Conservation (phyloP, 2,329 filamentous ascomycete species). For the Kalaharituber pfeilii region DNA sequence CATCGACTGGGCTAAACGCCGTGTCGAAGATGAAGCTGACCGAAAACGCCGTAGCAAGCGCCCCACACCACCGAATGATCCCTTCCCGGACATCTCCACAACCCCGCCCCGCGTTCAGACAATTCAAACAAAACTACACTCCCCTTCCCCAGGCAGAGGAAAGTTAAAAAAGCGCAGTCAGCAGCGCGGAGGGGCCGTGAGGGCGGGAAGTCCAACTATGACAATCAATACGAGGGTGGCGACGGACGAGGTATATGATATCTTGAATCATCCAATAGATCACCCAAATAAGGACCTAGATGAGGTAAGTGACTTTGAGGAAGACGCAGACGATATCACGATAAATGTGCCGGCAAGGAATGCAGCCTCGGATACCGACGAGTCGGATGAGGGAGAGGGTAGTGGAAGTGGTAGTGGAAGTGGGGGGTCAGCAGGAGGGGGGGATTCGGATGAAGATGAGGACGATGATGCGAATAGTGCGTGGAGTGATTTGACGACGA, state of each 20-base stretch:
- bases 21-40: conserved; percentile 16
- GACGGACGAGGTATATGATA: conserved; percentile 91
- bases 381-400: conserved; percentile 40
- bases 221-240: conserved; percentile 89
- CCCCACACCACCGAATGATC: neutral
- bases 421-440: conserved; percentile 56
- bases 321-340: conserved; percentile 34
- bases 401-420: conserved; percentile 45
- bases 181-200: conserved; percentile 32
- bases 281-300: conserved; percentile 24
- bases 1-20: conserved; percentile 35
- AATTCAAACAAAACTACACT: conserved; percentile 63
- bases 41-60: neutral
- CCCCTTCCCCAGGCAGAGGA: conserved; percentile 18
- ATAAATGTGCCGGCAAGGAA: conserved; percentile 43
- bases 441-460: conserved; percentile 25
- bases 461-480: conserved; percentile 38
- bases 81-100: neutral
- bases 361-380: conserved; percentile 43
- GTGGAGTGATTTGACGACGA: conserved; percentile 67
- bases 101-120: conserved; percentile 15
- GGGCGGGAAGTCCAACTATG: conserved; percentile 70
- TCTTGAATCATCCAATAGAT: conserved; percentile 76
- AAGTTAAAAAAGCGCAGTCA: conserved; percentile 53
- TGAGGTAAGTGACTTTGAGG: conserved; percentile 25